Conservation (phyloP, 177 flowering plant species). For the Telopea speciosissima region DNA sequence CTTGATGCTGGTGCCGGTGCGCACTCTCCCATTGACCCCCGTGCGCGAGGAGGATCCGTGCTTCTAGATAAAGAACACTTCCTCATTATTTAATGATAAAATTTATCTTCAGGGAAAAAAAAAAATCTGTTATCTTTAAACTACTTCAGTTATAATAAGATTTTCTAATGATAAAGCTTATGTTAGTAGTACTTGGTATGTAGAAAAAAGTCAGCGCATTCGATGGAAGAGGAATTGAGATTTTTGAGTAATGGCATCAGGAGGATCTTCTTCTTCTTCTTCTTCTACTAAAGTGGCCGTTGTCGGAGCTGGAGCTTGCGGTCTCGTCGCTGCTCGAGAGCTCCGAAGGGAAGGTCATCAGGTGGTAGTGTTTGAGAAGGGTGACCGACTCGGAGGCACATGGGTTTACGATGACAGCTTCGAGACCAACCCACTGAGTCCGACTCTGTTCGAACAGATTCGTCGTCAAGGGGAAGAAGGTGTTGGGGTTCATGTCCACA, state of each 20-base stretch:
- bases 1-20: too few relatives aligned
- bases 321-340: constrained; percentile 39
- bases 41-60: too few relatives aligned
- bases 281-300: constrained; percentile 34
- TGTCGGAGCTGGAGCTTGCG: constrained; percentile 44
- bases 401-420: constrained; percentile 41
- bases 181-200: too few relatives aligned
- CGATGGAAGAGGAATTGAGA: too few relatives aligned
- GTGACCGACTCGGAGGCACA: constrained; percentile 32
- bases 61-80: too few relatives aligned
- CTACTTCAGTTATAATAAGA: too few relatives aligned
- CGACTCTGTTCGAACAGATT: constrained; percentile 13
- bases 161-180: too few relatives aligned
- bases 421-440: constrained; percentile 31
- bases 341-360: constrained; percentile 35
- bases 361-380: constrained; percentile 32
- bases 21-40: too few relatives aligned
- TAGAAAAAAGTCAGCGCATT: too few relatives aligned
- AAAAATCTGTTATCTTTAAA: too few relatives aligned
- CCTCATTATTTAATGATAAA: too few relatives aligned
- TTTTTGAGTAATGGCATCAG: background rate
- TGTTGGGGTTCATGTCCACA: constrained; percentile 21
- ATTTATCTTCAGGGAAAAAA: too few relatives aligned
- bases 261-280: background rate
- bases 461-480: background rate